Base-by-base conservation (phyloP, 129 eudicot species). In the Chrysanthemum lavandulifolium region DNA sequence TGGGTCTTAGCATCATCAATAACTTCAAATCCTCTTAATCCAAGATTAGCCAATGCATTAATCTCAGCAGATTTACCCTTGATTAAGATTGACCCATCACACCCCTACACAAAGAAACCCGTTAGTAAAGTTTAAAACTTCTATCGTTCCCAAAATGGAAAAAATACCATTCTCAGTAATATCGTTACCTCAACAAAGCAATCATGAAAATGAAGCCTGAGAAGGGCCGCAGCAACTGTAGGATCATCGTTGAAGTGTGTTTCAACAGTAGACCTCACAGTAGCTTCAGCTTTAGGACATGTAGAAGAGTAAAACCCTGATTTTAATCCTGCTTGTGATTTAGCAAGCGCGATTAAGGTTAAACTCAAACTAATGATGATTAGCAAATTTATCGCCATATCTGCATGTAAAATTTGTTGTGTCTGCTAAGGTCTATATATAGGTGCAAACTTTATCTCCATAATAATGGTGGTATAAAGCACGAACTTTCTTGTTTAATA, bases 141-240 rank as follows among this genome's bases (percentile, higher is more conserved):
- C 29, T 27, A 15, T 3, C 2, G 47, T 55, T 78, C 62, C 77
- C 6, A 65, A 48, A 72, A 45, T 12, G 10, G 10, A 40, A 40
- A 40, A 13, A 53, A 78, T 31, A 77, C 68, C 49, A 47, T 65
- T 65, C 23, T 18, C 57, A 29, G 21, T 23, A 12, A 43, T 2
- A 40, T 21, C 12, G 64, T 66, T 56, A 91, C 97, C 86, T 88
- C 90, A 79, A 91, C 97, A 81, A 86, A 91, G 77, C 97, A 88
- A 65, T 91, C 96, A 81, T 91, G 96, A 53, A 91, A 91, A 84
- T 85, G 91, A 47, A 91, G 97, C 80, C 95, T 81, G 14, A 91
- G 86, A 80, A 91, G 71, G 66, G 73, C 97, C 61, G 97, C 88
- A 52, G 96, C 93, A 57, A 86, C 68, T 13, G 83, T 86, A 53